These are phyloP conservation scores for Gossypium stocksii DNA, from an alignment of 345 rosid species.

Conservation along the genomic window DNA sequence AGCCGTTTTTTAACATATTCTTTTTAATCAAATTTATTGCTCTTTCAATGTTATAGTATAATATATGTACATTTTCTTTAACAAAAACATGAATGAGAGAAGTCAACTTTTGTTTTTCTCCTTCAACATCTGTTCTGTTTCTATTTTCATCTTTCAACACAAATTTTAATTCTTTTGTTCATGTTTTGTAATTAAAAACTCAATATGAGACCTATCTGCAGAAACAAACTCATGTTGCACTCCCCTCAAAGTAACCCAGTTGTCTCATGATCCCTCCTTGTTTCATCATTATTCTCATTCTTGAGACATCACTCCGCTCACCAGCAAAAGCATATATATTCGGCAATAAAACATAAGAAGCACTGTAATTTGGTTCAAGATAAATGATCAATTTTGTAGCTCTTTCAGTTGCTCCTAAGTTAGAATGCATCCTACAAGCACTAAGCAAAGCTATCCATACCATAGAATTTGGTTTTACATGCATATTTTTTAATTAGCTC, in stretches of 20 bases:
- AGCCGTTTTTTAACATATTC: no score
- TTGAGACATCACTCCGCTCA: slow-evolving; percentile 52
- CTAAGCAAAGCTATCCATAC: slow-evolving; percentile 74
- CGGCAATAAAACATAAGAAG: slow-evolving; percentile 55
- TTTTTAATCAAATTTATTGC: no score
- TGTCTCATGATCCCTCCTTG: slow-evolving; percentile 45
- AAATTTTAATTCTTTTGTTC: no score
- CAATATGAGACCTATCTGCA: slow-evolving; percentile 48
- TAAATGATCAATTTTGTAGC: slow-evolving; percentile 43
- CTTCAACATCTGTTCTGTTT: no score
- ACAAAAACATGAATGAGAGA: no score
- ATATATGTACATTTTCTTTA: no score
- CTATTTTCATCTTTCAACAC: no score
- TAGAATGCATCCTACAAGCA: slow-evolving; percentile 58
- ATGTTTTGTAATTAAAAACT: no score
- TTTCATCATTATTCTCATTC: slow-evolving; percentile 58
- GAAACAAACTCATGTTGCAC: slow-evolving; percentile 49
- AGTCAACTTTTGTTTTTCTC: no score
- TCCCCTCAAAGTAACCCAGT: slow-evolving; percentile 54
- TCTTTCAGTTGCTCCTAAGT: slow-evolving; percentile 57
- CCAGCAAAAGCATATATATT: slow-evolving; percentile 63
- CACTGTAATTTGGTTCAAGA: slow-evolving; percentile 51
- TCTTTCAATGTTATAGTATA: no score
- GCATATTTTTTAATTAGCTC: slow-evolving; percentile 45
- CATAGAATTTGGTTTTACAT: slow-evolving; percentile 41